These are phyloP conservation scores for Alternaria rosae DNA, from an alignment of 2,329 filamentous ascomycete species.

Conservation along the genomic window DNA sequence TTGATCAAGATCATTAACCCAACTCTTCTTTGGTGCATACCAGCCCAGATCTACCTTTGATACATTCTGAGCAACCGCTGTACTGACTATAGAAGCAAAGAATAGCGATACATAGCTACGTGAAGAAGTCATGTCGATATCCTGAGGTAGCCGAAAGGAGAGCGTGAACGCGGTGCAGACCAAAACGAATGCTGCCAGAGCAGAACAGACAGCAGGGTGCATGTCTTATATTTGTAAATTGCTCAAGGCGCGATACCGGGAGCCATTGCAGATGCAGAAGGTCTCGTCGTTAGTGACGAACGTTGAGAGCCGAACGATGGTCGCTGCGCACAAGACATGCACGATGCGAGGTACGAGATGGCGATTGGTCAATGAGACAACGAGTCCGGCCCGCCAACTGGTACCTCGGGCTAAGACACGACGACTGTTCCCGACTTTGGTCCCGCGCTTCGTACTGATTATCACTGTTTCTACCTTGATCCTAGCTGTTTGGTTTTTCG, in stretches of 20 bases:
- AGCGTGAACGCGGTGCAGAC: constrained; percentile 28
- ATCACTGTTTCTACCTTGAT: background rate
- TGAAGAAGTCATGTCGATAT: constrained; percentile 32
- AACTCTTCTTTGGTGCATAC: constrained; percentile 48
- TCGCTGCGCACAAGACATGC: constrained; percentile 14
- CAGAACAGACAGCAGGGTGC: constrained; percentile 25
- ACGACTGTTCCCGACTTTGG: background rate
- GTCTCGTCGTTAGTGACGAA: constrained; percentile 18
- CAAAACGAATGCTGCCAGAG: constrained; percentile 24
- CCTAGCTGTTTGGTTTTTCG: background rate
- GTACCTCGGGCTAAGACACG: background rate
- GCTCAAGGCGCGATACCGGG: constrained; percentile 2
- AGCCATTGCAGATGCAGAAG: constrained; percentile 32
- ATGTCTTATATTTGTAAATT: constrained; percentile 31
- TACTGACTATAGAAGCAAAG: constrained; percentile 28
- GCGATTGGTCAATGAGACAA: constrained; percentile 22
- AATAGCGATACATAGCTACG: constrained; percentile 25
- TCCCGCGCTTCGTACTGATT: background rate
- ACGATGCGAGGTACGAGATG: constrained; percentile 20
- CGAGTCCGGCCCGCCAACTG: background rate
- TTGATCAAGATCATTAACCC: constrained; percentile 67
- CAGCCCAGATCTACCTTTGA: constrained; percentile 38
- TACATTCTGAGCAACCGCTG: constrained; percentile 18
- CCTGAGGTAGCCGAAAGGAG: constrained; percentile 20
- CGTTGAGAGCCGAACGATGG: constrained; percentile 11